Evolutionary conservation across 768 basidiomycete species (phyloP).

Genomic region (Lyophyllum decastes): DNA sequence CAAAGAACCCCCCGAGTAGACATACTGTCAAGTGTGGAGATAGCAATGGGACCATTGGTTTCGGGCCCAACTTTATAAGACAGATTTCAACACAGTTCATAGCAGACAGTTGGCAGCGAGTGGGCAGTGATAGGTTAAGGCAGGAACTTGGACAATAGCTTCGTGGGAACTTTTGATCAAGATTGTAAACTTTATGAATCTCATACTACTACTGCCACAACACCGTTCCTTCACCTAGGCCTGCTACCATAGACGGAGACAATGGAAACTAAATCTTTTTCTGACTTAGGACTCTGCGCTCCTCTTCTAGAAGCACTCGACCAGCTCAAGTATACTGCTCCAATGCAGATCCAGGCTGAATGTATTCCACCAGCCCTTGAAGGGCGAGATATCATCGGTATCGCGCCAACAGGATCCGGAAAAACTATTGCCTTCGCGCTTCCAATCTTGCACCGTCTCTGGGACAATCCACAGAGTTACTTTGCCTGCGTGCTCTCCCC

Average conservation of each 20-base stretch:
- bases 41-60: too few relatives aligned
- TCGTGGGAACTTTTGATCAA: too few relatives aligned
- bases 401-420: slow-evolving; percentile 93
- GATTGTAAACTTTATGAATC: too few relatives aligned
- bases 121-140: too few relatives aligned
- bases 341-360: slow-evolving; percentile 86
- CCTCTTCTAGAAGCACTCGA: slow-evolving; percentile 84
- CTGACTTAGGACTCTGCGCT: slow-evolving; percentile 72
- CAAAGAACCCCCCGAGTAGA: too few relatives aligned
- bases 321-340: slow-evolving; percentile 75
- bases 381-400: slow-evolving; percentile 92
- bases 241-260: background rate
- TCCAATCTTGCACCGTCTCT: slow-evolving; percentile 91
- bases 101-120: background rate
- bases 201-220: too few relatives aligned
- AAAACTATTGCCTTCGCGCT: slow-evolving; percentile 96
- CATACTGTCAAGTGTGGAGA: too few relatives aligned
- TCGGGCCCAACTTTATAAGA: too few relatives aligned
- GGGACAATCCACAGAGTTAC: slow-evolving; percentile 89
- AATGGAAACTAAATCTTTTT: slow-evolving; percentile 6
- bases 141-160: too few relatives aligned
- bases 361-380: slow-evolving; percentile 81
- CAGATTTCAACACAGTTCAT: background rate
- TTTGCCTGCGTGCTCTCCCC: slow-evolving; percentile 93
- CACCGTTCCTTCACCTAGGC: too few relatives aligned